Percentiles rank a stretch among this genome's conserved stretches.
Evolutionary conservation across 148 eudicot species (phyloP).

Genomic region (Chenopodium formosanum): DNA sequence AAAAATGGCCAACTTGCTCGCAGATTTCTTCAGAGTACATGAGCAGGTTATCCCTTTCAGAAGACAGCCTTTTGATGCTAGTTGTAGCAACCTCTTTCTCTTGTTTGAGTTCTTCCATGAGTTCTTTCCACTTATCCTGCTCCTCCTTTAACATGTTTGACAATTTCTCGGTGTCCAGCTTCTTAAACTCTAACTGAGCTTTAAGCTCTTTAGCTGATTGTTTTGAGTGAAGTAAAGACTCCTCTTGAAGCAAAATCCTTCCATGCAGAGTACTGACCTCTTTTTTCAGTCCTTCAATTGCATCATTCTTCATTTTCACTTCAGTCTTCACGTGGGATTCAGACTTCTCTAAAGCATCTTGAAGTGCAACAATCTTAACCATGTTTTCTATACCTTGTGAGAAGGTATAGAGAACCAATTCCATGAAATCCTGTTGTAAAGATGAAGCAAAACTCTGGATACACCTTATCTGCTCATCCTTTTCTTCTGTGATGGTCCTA

Average conservation of each 20-base stretch:
- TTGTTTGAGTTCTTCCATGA: conserved; percentile 38
- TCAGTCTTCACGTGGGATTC: conserved; percentile 35
- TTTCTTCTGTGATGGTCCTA: conserved; percentile 30
- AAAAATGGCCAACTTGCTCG: conserved; percentile 33
- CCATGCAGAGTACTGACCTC: conserved; percentile 25
- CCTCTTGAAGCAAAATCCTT: conserved; percentile 30
- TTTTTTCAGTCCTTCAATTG: conserved; percentile 27
- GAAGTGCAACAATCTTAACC: conserved; percentile 36
- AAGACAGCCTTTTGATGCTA: conserved; percentile 32
- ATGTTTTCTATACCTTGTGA: conserved; percentile 36
- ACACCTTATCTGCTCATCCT: conserved; percentile 38
- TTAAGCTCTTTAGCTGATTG: conserved; percentile 36
- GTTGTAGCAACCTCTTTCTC: conserved; percentile 31
- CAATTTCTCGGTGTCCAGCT: conserved; percentile 34
- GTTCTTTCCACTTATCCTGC: conserved; percentile 23
- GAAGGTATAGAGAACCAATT: conserved; percentile 25
- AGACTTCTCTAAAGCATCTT: conserved; percentile 42
- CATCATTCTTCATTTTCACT: conserved; percentile 36
- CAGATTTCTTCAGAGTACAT: conserved; percentile 35
- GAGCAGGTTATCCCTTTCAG: conserved; percentile 45
- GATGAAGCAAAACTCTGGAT: conserved; percentile 32
- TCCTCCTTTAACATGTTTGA: conserved; percentile 29
- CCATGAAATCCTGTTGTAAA: conserved; percentile 30
- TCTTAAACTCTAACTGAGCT: conserved; percentile 36
- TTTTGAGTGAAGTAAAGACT: conserved; percentile 33